Evolutionary conservation across 2,329 filamentous ascomycete genomes (phyloP).

Genomic region (Calonectria multiphialidica): DNA sequence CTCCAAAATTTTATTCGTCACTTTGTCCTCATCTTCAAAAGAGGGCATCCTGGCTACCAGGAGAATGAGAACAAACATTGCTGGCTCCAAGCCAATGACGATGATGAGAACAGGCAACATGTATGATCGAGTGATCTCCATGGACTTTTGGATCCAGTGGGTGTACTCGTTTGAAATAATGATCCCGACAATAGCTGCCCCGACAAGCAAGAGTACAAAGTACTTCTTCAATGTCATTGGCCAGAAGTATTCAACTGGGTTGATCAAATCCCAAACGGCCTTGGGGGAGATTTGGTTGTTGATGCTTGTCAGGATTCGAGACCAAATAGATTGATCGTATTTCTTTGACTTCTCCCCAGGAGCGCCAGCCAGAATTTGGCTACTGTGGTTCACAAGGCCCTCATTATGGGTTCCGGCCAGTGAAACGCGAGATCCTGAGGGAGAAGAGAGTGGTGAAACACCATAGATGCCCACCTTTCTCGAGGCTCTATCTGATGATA

Average conservation of each 20-base stretch:
- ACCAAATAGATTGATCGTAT: background rate
- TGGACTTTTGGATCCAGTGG: slow-evolving; percentile 23
- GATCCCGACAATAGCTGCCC: slow-evolving; percentile 5
- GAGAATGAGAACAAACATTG: slow-evolving; percentile 24
- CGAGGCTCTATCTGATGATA: background rate
- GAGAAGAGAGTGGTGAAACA: background rate
- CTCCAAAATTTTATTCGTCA: background rate
- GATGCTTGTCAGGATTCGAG: background rate
- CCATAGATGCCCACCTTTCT: slow-evolving; percentile 8
- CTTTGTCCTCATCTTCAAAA: background rate
- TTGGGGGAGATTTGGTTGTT: slow-evolving; percentile 15
- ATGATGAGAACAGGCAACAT: slow-evolving; percentile 26
- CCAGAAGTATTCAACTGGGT: slow-evolving; percentile 22
- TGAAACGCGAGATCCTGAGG: background rate
- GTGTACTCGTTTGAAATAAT: slow-evolving; percentile 24
- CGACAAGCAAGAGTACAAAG: slow-evolving; percentile 3
- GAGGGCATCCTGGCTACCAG: slow-evolving; percentile 6
- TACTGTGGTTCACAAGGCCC: background rate
- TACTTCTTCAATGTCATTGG: slow-evolving; percentile 26
- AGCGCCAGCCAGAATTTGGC: background rate
- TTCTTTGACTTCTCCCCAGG: background rate
- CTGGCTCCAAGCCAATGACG: slow-evolving; percentile 19
- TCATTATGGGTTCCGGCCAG: background rate
- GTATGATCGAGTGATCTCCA: slow-evolving; percentile 20
- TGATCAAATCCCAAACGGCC: slow-evolving; percentile 21